Evolutionary conservation across 1,284 basidiomycete species (phyloP), one percentile per base, ranked within the genome.

Genomic region (Pseudozyma pruni): DNA sequence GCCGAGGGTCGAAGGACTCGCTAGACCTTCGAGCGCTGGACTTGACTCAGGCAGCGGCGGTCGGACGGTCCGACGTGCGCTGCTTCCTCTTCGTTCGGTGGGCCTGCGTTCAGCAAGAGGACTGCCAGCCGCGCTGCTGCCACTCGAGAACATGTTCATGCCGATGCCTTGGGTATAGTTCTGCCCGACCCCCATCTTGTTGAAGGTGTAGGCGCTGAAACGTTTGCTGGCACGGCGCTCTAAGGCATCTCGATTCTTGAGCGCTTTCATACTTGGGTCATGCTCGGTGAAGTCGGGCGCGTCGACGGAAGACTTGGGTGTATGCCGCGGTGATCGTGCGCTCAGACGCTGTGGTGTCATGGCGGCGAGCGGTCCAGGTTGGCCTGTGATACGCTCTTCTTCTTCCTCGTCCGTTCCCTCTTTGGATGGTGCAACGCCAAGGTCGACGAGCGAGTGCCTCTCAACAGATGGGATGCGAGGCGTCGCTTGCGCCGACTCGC

Each of bases 141-240:
- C 31, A 16, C 50, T 29, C 8, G 68, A 53, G 44, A 68, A 63
- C 49, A 72, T 68, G 50, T 55, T 61, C 53, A 67, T 61, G 17
- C 58, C 63, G 9, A 71, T 49, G 16, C 70, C 62, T 38, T 70
- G 62, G 37, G 56, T 64, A 32, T 57, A 66, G 46, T 57, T 61
- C 52, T 76, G 70, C 1, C 77, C 76, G 6, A 78, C 61, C 9
- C 92, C 90, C 89, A 98, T 95, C 84, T 95, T 96, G 71, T 91
- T 90, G 78, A 97, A 92, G 49, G 94, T 93, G 82, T 96, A 98
- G 1, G 91, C 91, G 52, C 94, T 97, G 85, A 95, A 98, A 0
- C 95, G 90, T 81, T 98, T 98, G 23, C 92, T 94, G 4, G 95
- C 95, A 37, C 95, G 87, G 10, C 95, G 88, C 79, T 95, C 93